A percentile compares a stretch with the other conserved stretches of the same genome.
phyloP scores from a whole-genome alignment of 2,329 filamentous ascomycete species.

The Fusarium sulawesiense region DNA sequence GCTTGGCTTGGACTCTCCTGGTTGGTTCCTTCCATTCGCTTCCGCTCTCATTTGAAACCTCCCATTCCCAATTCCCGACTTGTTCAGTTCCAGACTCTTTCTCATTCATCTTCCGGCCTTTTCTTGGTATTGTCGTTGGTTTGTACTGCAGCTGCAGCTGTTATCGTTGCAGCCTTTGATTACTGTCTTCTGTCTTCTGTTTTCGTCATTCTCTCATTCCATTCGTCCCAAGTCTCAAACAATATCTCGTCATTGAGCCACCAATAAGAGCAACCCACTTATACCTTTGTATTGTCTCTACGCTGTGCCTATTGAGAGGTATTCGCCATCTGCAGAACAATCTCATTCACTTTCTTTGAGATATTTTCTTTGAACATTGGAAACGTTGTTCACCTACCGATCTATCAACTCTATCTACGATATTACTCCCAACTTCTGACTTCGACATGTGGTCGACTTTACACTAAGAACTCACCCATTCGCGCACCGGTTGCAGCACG shows the following conservation, averaged over 20 bases:
- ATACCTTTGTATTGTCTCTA: constrained; percentile 12
- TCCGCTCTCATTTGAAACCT: constrained; percentile 41
- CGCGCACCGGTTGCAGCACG: constrained; percentile 40
- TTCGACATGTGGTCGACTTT: constrained; percentile 28
- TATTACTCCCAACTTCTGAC: background rate
- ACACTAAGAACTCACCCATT: constrained; percentile 23
- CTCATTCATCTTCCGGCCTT: constrained; percentile 35
- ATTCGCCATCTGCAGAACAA: background rate
- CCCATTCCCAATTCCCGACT: constrained; percentile 19
- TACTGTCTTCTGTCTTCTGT: constrained; percentile 19
- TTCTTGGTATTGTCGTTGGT: constrained; percentile 14
- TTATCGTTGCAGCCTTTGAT: constrained; percentile 29
- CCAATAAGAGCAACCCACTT: constrained; percentile 21
- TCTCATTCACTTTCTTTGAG: background rate
- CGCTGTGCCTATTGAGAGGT: constrained; percentile 7
- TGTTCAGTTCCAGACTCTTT: constrained; percentile 30
- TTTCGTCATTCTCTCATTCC: constrained; percentile 42
- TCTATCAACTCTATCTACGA: constrained; percentile 9
- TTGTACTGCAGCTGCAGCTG: constrained; percentile 1
- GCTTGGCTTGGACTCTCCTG: background rate
- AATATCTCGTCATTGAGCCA: constrained; percentile 27
- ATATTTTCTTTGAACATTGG: constrained; percentile 6
- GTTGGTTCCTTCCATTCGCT: constrained; percentile 17
- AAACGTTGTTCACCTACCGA: background rate
- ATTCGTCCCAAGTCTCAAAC: constrained; percentile 27